phyloP scores from a whole-genome alignment of 148 eudicot genomes.

The Rhododendron ferrugineum region DNA sequence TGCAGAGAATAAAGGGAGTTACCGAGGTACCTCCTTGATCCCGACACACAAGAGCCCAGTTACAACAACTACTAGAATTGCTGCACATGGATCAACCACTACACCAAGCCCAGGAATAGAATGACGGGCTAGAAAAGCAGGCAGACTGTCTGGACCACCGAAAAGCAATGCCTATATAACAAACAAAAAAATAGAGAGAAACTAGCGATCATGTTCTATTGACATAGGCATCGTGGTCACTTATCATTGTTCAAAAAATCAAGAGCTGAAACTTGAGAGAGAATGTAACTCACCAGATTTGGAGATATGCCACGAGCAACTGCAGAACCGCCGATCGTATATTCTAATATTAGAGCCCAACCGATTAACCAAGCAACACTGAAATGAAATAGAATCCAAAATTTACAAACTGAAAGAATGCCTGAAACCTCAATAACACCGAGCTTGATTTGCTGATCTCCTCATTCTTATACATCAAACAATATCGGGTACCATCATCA shows the following conservation, averaged over 20 bases:
- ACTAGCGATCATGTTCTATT: neutral
- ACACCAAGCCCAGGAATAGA: slow-evolving; percentile 61
- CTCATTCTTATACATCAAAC: slow-evolving; percentile 1
- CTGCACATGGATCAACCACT: slow-evolving; percentile 91
- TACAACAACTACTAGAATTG: slow-evolving; percentile 61
- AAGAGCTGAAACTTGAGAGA: neutral
- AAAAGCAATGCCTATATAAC: slow-evolving; percentile 67
- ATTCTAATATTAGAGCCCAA: slow-evolving; percentile 76
- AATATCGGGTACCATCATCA: neutral
- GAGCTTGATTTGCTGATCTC: slow-evolving; percentile 2
- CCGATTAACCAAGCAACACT: slow-evolving; percentile 93
- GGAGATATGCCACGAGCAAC: slow-evolving; percentile 95
- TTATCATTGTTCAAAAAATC: neutral
- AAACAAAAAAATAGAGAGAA: neutral
- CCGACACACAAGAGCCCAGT: slow-evolving; percentile 84
- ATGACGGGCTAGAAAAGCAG: slow-evolving; percentile 71
- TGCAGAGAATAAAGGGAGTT: neutral
- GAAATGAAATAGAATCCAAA: slow-evolving; percentile 13
- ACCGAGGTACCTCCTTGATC: slow-evolving; percentile 76
- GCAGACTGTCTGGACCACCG: slow-evolving; percentile 70
- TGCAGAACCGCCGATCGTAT: slow-evolving; percentile 82
- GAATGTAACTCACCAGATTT: slow-evolving; percentile 48
- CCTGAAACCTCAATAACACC: neutral
- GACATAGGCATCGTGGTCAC: neutral
- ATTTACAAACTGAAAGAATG: slow-evolving; percentile 1